Percentiles rank a stretch among this genome's conserved stretches.
Conservation (phyloP, 305 asterid species). For the Fraxinus sp. region DNA sequence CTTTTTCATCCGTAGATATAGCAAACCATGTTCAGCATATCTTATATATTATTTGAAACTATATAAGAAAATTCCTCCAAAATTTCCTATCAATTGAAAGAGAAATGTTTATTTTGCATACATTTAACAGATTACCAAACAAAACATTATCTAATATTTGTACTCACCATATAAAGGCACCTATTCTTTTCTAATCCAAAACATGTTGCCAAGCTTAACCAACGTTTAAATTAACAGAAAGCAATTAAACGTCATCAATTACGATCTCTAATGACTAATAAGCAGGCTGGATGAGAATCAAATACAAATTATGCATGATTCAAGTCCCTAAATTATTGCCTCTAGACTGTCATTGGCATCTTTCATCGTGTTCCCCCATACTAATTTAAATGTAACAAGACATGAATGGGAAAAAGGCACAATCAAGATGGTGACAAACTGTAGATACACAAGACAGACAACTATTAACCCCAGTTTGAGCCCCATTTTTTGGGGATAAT, state of each 20-base stretch:
- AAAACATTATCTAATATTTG: not conserved
- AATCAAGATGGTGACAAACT: not conserved
- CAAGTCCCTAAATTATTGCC: not conserved
- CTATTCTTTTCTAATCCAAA: not conserved
- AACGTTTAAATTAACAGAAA: conserved; percentile 62
- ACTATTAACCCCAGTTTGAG: not conserved
- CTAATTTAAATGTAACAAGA: not conserved
- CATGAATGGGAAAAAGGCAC: not conserved
- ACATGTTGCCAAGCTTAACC: not conserved
- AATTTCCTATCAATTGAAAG: not conserved
- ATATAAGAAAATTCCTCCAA: not conserved
- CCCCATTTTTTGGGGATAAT: not conserved
- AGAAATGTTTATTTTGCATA: not conserved
- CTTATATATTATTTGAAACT: not conserved
- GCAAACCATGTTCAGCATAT: not conserved
- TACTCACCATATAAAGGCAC: conserved; percentile 14
- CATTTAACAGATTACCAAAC: not conserved
- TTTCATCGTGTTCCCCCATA: not conserved
- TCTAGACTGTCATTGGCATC: not conserved
- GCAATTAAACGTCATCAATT: conserved; percentile 28
- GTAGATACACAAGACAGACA: not conserved
- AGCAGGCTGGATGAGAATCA: not conserved
- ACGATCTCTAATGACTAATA: not conserved
- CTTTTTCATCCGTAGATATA: not conserved
- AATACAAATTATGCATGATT: not conserved